Percentiles rank a stretch among this genome's conserved stretches.
Evolutionary conservation across 2,329 filamentous ascomycete species (phyloP).

Genomic region (Aureobasidium namibiae): DNA sequence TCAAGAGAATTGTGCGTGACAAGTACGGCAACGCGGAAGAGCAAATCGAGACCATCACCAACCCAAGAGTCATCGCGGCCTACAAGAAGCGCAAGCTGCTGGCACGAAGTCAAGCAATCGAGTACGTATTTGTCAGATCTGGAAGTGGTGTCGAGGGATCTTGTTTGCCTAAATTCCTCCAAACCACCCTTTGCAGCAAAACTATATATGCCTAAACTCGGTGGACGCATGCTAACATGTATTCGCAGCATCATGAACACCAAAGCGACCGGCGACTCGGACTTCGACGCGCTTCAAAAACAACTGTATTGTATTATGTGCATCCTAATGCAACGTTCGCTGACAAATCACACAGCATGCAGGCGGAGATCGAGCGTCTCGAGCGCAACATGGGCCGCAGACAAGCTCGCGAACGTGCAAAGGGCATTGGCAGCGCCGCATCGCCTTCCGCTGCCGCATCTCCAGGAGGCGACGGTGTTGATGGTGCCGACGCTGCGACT

Average conservation of each 20-base stretch:
- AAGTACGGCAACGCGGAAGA: constrained; percentile 41
- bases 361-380: constrained; percentile 71
- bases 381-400: constrained; percentile 87
- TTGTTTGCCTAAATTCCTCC: background rate
- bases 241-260: constrained; percentile 47
- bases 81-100: constrained; percentile 74
- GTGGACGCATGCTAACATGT: constrained; percentile 18
- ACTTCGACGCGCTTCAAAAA: constrained; percentile 55
- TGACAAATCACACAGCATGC: constrained; percentile 43
- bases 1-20: constrained; percentile 60
- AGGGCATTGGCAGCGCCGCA: constrained; percentile 43
- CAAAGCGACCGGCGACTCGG: constrained; percentile 57
- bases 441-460: constrained; percentile 35
- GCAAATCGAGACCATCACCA: constrained; percentile 30
- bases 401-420: constrained; percentile 83
- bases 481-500: constrained; percentile 17
- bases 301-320: constrained; percentile 37
- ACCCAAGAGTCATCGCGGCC: constrained; percentile 78
- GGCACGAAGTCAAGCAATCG: constrained; percentile 62
- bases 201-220: background rate
- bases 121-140: constrained; percentile 44
- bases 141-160: background rate
- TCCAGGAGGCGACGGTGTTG: constrained; percentile 38
- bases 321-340: background rate
- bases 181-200: background rate